Evolutionary conservation across 2,329 filamentous ascomycete genomes (phyloP).

Genomic region (Dichotomopilus funicola): DNA sequence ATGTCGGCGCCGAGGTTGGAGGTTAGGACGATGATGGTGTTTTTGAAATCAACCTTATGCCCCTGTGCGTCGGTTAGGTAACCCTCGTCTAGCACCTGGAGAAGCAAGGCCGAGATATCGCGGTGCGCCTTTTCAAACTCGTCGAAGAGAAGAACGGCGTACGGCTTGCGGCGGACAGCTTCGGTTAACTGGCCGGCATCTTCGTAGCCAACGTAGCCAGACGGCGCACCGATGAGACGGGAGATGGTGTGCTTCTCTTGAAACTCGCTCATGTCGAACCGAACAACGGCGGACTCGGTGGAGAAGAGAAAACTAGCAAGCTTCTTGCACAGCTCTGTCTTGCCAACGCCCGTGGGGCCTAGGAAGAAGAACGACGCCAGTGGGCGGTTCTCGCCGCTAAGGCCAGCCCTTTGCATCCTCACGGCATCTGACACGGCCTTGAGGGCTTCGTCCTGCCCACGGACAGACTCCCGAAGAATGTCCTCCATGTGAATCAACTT

Average conservation of each 20-base stretch:
- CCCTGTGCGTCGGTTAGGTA: constrained; percentile 94
- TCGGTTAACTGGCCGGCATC: constrained; percentile 95
- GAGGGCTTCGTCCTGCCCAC: constrained; percentile 90
- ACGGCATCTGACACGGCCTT: constrained; percentile 89
- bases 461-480: constrained; percentile 71
- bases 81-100: constrained; percentile 93
- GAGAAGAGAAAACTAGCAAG: constrained; percentile 90
- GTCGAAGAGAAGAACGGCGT: constrained; percentile 90
- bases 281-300: constrained; percentile 80
- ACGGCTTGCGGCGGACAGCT: constrained; percentile 88
- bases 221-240: constrained; percentile 83
- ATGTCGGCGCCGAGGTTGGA: constrained; percentile 93
- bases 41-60: constrained; percentile 93
- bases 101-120: constrained; percentile 83
- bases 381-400: constrained; percentile 86
- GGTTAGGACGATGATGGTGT: constrained; percentile 93
- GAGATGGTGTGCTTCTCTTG: constrained; percentile 96
- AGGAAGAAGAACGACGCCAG: constrained; percentile 97
- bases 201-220: constrained; percentile 94
- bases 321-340: constrained; percentile 96
- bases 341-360: constrained; percentile 91
- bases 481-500: constrained; percentile 97
- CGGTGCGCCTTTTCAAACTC: constrained; percentile 97
- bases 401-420: constrained; percentile 82
- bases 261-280: constrained; percentile 98